Evolutionary conservation across 768 basidiomycete species (phyloP), one percentile per base, ranked within the genome.

Genomic region (Kwoniella mangroviensis): DNA sequence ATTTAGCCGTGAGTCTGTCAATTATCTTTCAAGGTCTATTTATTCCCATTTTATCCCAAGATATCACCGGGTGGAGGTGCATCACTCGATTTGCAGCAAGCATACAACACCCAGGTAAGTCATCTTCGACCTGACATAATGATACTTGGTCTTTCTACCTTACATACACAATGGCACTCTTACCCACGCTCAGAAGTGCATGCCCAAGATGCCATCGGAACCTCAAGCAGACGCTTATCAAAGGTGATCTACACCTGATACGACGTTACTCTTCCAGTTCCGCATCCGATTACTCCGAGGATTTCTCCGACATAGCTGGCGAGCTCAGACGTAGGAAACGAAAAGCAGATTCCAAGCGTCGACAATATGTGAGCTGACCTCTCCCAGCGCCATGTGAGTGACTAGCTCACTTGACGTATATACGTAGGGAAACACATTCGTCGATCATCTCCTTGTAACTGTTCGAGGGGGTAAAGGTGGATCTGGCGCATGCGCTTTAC

Each of bases 401-500:
- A 43, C 22, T 34, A 42, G 42, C 62, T 56, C 22, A 42, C 45
- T 53, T 40, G 34, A 4, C 22, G 13, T 24, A 26, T 4, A 26
- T 26, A 34, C n/a, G 3, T 72, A 93, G 90, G 91, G 90, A 4
- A 89, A 90, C 77, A 85, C 87, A 0, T 97, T 94, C 76, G 86
- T 94, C 3, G 94, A 96, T 84, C 88, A 92, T 81, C 85, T 92
- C 63, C 85, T 93, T 54, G 86, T 94, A n/a, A 90, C 89, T 57
- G 85, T 94, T 22, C 87, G 90, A 68, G 92, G 86, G 75, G 93
- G 93, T 91, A 89, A 87, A 76, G 95, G 95, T 21, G 96, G 96
- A 0, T 86, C 93, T 67, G 96, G 96, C 24, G 92, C 94, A 72
- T 92, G 91, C 24, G 94, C 96, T 5, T 97, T 98, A 76, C 91